Evolutionary conservation across 345 rosid genomes (phyloP).

Genomic region (Noccaea caerulescens): DNA sequence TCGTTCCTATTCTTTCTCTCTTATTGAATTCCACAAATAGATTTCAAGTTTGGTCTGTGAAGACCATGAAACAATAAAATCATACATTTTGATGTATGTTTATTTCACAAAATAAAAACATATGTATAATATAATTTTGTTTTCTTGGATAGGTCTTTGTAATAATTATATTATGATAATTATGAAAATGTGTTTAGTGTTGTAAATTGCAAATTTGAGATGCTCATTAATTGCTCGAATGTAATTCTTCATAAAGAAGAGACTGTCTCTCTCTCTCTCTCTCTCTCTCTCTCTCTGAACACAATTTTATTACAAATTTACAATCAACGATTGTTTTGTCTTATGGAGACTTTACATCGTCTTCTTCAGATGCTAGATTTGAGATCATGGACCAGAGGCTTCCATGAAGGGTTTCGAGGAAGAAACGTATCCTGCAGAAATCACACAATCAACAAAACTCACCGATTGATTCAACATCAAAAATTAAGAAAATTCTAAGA

Average conservation of each 20-base stretch:
- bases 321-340: neutral
- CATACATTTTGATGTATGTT: neutral
- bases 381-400: conserved; percentile 52
- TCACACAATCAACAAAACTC: neutral
- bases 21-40: conserved; percentile 31
- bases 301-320: neutral
- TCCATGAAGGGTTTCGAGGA: conserved; percentile 66
- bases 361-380: conserved; percentile 49
- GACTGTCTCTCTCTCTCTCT: too few species aligned
- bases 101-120: neutral
- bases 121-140: neutral
- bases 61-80: neutral
- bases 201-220: too few species aligned
- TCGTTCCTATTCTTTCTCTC: neutral
- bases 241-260: too few species aligned
- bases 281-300: too few species aligned
- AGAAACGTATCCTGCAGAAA: conserved; percentile 74
- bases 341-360: too few species aligned
- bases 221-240: too few species aligned
- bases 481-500: neutral
- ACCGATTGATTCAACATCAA: neutral
- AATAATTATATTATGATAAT: neutral
- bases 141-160: neutral
- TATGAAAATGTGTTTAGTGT: conserved; percentile 1
- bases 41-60: neutral